Conservation (phyloP, 257 asterid species). For the Nyctanthes arbortristis region DNA sequence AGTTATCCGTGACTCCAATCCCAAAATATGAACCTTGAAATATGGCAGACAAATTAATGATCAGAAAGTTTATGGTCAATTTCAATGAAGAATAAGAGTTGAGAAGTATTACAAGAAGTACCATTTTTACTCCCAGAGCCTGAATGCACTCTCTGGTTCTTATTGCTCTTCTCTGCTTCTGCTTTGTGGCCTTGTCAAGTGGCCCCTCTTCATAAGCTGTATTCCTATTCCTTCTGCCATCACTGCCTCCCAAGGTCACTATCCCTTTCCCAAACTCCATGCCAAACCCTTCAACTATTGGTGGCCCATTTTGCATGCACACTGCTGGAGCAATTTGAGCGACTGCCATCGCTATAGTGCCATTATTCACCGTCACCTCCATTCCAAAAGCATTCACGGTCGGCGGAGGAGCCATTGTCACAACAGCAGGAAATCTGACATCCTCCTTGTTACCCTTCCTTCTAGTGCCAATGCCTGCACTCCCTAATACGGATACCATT, state of each 20-base stretch:
- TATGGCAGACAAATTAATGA: too few relatives aligned
- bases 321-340: too few relatives aligned
- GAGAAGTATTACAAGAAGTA: conserved; percentile 11
- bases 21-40: conserved; percentile 77
- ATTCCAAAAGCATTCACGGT: not conserved
- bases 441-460: too few relatives aligned
- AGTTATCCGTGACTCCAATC: conserved; percentile 77
- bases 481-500: too few relatives aligned
- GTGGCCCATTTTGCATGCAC: too few relatives aligned
- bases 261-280: too few relatives aligned
- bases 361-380: too few relatives aligned
- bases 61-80: not conserved
- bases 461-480: too few relatives aligned
- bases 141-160: conserved; percentile 92
- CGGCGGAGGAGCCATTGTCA: conserved; percentile 22
- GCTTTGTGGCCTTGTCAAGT: conserved; percentile 89
- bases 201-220: conserved; percentile 69
- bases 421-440: conserved; percentile 49
- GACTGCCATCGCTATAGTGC: conserved; percentile 30
- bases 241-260: conserved; percentile 31
- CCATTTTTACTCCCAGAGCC: conserved; percentile 97
- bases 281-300: too few relatives aligned
- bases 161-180: conserved; percentile 92
- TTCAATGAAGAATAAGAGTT: not conserved
- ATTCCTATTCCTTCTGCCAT: conserved; percentile 84